These are phyloP conservation scores for Bisporella sp. DNA, from an alignment of 2,329 filamentous ascomycete genomes.

Conservation along the genomic window DNA sequence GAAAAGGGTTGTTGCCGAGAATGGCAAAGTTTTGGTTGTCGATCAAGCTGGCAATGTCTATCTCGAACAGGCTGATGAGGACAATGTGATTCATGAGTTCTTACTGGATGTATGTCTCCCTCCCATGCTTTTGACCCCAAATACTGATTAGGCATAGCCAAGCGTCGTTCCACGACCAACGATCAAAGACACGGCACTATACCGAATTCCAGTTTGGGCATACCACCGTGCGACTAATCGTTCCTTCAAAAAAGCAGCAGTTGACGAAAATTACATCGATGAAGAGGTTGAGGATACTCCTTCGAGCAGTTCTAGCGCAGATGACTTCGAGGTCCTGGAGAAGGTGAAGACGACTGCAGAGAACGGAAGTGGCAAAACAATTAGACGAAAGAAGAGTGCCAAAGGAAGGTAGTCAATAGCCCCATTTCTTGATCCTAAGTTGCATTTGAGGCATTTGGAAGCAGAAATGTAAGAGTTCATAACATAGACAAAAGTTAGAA, in stretches of 20 bases:
- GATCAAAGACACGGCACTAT: constrained; percentile 74
- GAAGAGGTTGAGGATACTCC: constrained; percentile 33
- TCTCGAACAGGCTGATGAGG: constrained; percentile 84
- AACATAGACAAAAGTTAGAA: too few species aligned
- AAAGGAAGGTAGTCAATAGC: too few species aligned
- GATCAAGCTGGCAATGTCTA: constrained; percentile 90
- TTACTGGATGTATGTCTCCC: constrained; percentile 70
- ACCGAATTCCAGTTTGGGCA: constrained; percentile 68
- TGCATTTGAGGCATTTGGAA: too few species aligned
- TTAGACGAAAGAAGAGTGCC: constrained; percentile 22
- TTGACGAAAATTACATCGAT: constrained; percentile 31
- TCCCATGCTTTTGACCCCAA: constrained; percentile 17
- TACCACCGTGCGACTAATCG: constrained; percentile 53
- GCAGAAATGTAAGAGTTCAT: too few species aligned
- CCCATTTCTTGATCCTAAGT: too few species aligned
- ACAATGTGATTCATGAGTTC: constrained; percentile 76
- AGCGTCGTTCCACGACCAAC: constrained; percentile 74
- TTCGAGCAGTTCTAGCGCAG: constrained; percentile 50
- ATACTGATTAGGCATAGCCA: constrained; percentile 42
- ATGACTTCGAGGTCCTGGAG: constrained; percentile 57
- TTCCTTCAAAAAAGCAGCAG: constrained; percentile 34
- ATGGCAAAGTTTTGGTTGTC: constrained; percentile 90
- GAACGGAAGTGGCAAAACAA: constrained; percentile 21
- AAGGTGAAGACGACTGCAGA: constrained; percentile 33
- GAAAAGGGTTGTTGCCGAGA: constrained; percentile 86